Conservation (phyloP, 2,329 filamentous ascomycete genomes). For the Penicillium sclerotiorum region DNA sequence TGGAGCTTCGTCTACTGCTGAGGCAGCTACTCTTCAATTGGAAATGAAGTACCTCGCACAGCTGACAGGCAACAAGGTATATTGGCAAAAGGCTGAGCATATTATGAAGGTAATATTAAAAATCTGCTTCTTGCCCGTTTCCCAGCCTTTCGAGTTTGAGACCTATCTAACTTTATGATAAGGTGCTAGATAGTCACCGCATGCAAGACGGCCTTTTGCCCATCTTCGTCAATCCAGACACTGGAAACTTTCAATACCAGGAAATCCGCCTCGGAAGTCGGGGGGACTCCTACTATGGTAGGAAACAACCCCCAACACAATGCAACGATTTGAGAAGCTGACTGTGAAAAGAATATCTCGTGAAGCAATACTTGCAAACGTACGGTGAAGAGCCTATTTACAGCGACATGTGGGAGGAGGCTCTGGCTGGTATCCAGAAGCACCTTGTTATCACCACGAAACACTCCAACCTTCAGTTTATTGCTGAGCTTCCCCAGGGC, state of each 20-base stretch:
- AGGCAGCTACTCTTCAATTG: slow-evolving; percentile 84
- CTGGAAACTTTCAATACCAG: slow-evolving; percentile 73
- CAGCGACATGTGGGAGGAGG: slow-evolving; percentile 85
- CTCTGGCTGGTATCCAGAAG: slow-evolving; percentile 79
- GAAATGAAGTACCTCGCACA: slow-evolving; percentile 95
- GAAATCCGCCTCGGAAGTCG: slow-evolving; percentile 90
- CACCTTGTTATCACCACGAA: slow-evolving; percentile 85
- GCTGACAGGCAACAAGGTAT: slow-evolving; percentile 82
- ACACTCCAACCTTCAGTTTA: slow-evolving; percentile 74
- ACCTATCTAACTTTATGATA: too few species aligned
- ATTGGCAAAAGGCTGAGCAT: slow-evolving; percentile 87
- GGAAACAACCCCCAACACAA: not conserved
- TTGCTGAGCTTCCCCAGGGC: slow-evolving; percentile 79
- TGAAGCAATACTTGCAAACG: slow-evolving; percentile 95
- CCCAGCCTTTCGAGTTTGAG: too few species aligned
- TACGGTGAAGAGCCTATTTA: slow-evolving; percentile 80
- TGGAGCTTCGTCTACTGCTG: slow-evolving; percentile 87
- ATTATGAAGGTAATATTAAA: slow-evolving; percentile 85
- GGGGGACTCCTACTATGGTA: slow-evolving; percentile 87
- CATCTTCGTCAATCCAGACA: slow-evolving; percentile 80
- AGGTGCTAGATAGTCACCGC: slow-evolving; percentile 81
- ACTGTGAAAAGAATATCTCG: slow-evolving; percentile 70
- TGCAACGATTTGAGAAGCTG: not conserved
- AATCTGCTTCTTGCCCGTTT: too few species aligned
- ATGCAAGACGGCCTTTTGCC: slow-evolving; percentile 78